phyloP scores from a whole-genome alignment of 164 flowering plant species.

The Magnolia sinica region DNA sequence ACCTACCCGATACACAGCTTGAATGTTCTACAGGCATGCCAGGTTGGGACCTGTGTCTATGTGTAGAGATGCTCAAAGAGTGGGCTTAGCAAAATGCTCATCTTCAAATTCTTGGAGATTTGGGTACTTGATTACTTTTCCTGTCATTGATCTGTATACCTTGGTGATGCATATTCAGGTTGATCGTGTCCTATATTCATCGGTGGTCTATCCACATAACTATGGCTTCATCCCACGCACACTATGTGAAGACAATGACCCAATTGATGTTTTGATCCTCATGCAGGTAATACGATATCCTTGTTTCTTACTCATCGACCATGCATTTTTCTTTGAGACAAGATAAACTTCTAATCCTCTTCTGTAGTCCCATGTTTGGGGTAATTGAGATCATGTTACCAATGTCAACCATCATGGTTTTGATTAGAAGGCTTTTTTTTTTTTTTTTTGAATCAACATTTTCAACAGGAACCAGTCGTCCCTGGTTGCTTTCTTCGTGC shows the following conservation, averaged over 20 bases:
- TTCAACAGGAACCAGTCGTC: constrained; percentile 57
- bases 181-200: constrained; percentile 62
- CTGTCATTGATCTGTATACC: background rate
- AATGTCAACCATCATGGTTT: background rate
- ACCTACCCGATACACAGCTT: too few relatives aligned
- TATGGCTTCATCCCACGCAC: constrained; percentile 77
- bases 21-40: too few relatives aligned
- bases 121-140: background rate
- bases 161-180: constrained; percentile 37
- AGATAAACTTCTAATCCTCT: background rate
- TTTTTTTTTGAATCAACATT: background rate
- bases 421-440: too few relatives aligned
- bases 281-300: constrained; percentile 51
- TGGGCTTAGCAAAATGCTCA: background rate
- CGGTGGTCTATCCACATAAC: constrained; percentile 75
- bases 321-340: background rate
- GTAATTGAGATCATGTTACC: too few relatives aligned
- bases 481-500: constrained; percentile 71
- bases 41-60: background rate
- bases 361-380: background rate
- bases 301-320: background rate
- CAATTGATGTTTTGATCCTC: constrained; percentile 63
- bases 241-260: constrained; percentile 72
- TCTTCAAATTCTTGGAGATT: background rate
- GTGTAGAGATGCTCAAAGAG: background rate